A percentile compares a stretch with the other conserved stretches of the same genome.
Conservation (phyloP, 345 rosid species). For the Leavenworthia alabamica region DNA sequence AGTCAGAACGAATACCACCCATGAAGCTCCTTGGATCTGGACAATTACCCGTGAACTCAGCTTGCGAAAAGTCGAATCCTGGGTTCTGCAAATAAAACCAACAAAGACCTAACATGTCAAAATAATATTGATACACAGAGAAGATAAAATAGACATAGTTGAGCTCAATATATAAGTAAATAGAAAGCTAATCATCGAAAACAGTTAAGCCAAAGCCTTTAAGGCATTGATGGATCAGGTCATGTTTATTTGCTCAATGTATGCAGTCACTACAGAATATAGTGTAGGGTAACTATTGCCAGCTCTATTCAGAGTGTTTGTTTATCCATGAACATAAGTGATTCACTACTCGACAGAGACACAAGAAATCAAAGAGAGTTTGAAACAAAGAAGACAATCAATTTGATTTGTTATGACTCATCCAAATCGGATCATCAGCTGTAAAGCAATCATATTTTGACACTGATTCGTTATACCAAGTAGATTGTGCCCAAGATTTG, state of each 20-base stretch:
- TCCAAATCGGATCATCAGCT: background rate
- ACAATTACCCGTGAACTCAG: conserved; percentile 75
- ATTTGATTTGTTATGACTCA: background rate
- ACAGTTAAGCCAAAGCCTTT: background rate
- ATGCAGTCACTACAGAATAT: background rate
- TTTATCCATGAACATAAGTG: background rate
- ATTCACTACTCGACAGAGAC: background rate
- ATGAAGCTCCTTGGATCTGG: conserved; percentile 90
- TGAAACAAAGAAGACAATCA: background rate
- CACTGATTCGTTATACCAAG: background rate
- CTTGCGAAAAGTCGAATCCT: conserved; percentile 95
- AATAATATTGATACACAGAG: background rate
- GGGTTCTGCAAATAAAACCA: conserved; percentile 65
- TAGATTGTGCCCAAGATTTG: background rate
- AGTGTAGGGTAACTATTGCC: background rate
- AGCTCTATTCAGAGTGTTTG: background rate
- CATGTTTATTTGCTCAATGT: no score
- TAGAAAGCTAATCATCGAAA: background rate
- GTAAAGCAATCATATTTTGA: background rate
- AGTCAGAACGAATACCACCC: conserved; percentile 76
- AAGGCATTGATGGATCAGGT: no score
- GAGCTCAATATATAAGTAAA: background rate
- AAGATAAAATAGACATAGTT: background rate
- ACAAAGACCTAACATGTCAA: background rate
- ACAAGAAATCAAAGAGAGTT: background rate